Evolutionary conservation across 805 yeast species (phyloP), one percentile per base, ranked within the genome.

Genomic region (Starmerella potacharoeniae): DNA sequence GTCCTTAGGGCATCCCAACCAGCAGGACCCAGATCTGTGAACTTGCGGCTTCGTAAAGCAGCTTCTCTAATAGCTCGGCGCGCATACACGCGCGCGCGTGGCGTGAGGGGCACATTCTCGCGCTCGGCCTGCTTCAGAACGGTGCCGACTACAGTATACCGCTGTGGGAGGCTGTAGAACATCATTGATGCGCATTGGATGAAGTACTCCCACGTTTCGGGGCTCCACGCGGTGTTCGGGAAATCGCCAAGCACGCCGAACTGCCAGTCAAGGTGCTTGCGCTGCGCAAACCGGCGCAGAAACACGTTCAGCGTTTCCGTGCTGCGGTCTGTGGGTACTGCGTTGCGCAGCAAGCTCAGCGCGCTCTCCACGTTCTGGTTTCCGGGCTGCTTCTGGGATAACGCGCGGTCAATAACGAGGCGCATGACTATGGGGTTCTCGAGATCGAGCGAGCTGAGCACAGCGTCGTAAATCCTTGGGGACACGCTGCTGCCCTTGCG

Each of bases 261-360:
- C 46, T 54, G 62, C 59, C 60, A 60, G 43, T 59, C 64, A 4
- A 62, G 41, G 30, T 51, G 59, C 22, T 51, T n/a, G 3, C 58
- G 49, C 9, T 36, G 29, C 2, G 54, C 59, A 46, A 61, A 58
- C 11, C 53, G 40, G 2, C 41, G 34, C 50, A 60, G 39, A 36
- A 52, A 53, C 11, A 51, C 45, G 37, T 60, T 53, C 46, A 61
- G 30, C 47, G 53, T 52, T 28, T 39, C 49, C 14, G 54, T 34
- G 22, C 56, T 49, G 5, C 7, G 5, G n/a, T 49, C 50, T 7
- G 42, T 14, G 14, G 13, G n/a, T 17, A 6, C 16, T 7, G 48
- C 29, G 4, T 5, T 34, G 6, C 29, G 45, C 16, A 53, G 14
- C 5, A 59, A 33, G 36, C 36, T 30, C 50, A 47, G 41, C 8